Evolutionary conservation across 2,329 filamentous ascomycete species (phyloP).

Genomic region (Cladosporium velox): DNA sequence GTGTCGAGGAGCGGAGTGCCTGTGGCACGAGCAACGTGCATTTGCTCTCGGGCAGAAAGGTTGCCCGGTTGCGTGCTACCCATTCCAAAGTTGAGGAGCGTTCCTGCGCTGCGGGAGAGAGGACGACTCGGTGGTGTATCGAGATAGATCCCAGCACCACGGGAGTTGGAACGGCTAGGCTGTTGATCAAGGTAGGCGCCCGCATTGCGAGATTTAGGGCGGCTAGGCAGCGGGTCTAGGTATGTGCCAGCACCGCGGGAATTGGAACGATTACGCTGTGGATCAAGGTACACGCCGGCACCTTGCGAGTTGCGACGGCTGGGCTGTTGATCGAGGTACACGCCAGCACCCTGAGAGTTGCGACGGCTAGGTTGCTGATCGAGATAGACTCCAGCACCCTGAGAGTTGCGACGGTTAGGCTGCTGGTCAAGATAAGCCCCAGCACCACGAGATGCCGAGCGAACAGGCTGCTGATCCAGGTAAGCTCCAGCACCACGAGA

Average conservation of each 20-base stretch:
- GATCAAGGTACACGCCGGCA: neutral
- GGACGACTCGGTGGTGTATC: slow-evolving; percentile 28
- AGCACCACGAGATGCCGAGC: slow-evolving; percentile 57
- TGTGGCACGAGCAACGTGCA: slow-evolving; percentile 81
- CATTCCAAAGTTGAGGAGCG: slow-evolving; percentile 39
- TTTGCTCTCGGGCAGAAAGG: slow-evolving; percentile 84
- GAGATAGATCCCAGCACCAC: slow-evolving; percentile 58
- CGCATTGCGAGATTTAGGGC: slow-evolving; percentile 37
- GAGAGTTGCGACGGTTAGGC: slow-evolving; percentile 54
- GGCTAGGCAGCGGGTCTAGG: slow-evolving; percentile 43
- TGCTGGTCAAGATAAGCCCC: slow-evolving; percentile 49
- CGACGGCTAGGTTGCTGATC: slow-evolving; percentile 43
- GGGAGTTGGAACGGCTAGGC: slow-evolving; percentile 52
- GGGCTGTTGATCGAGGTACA: neutral
- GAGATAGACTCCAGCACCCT: slow-evolving; percentile 57
- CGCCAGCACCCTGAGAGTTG: slow-evolving; percentile 57
- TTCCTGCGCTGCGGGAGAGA: slow-evolving; percentile 30
- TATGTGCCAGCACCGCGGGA: slow-evolving; percentile 61
- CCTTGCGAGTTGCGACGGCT: neutral
- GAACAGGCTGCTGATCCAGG: slow-evolving; percentile 22
- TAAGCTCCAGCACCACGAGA: slow-evolving; percentile 36
- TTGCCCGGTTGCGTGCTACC: slow-evolving; percentile 49
- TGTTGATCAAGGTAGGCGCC: neutral
- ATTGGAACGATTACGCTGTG: slow-evolving; percentile 27
- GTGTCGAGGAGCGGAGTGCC: slow-evolving; percentile 74